phyloP scores from a whole-genome alignment of 768 basidiomycete genomes.

The Mycena leptocephala region DNA sequence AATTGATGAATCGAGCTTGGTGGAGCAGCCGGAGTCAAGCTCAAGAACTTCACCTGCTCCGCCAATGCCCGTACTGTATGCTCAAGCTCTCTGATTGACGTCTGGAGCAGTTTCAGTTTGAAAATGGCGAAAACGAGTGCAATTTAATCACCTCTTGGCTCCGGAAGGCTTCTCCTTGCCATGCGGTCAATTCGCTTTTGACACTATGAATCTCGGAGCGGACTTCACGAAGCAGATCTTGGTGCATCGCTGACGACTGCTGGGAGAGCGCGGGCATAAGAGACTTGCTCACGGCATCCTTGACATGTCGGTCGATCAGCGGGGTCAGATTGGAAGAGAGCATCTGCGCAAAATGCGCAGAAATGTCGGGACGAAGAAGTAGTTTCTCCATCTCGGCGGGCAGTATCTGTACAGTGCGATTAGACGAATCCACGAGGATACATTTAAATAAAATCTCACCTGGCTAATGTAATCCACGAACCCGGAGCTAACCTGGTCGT shows the following conservation, averaged over 20 bases:
- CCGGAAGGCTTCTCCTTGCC: slow-evolving; percentile 86
- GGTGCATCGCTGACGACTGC: slow-evolving; percentile 83
- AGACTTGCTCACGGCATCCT: slow-evolving; percentile 81
- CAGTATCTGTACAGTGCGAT: slow-evolving; percentile 68
- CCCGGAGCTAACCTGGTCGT: slow-evolving; percentile 83
- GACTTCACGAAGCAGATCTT: slow-evolving; percentile 84
- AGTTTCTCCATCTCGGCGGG: slow-evolving; percentile 87
- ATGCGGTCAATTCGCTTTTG: slow-evolving; percentile 85
- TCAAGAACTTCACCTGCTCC: slow-evolving; percentile 89
- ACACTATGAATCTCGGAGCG: slow-evolving; percentile 82
- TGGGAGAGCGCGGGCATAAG: slow-evolving; percentile 85
- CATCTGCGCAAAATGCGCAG: slow-evolving; percentile 82
- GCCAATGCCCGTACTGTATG: slow-evolving; percentile 81
- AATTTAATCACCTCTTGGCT: slow-evolving; percentile 78
- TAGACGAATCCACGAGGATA: slow-evolving; percentile 28
- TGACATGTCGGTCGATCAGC: slow-evolving; percentile 85
- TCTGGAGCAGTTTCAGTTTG: slow-evolving; percentile 55
- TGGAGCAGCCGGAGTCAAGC: slow-evolving; percentile 65
- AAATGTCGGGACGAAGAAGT: slow-evolving; percentile 82
- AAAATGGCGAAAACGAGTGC: not conserved
- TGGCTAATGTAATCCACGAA: slow-evolving; percentile 82
- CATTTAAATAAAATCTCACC: slow-evolving; percentile 61
- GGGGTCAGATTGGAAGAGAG: slow-evolving; percentile 83
- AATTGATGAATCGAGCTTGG: slow-evolving; percentile 54
- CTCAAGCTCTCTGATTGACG: slow-evolving; percentile 86